These are phyloP conservation scores for Aspergillus floridensis DNA, from an alignment of 2,329 filamentous ascomycete genomes.

Conservation along the genomic window DNA sequence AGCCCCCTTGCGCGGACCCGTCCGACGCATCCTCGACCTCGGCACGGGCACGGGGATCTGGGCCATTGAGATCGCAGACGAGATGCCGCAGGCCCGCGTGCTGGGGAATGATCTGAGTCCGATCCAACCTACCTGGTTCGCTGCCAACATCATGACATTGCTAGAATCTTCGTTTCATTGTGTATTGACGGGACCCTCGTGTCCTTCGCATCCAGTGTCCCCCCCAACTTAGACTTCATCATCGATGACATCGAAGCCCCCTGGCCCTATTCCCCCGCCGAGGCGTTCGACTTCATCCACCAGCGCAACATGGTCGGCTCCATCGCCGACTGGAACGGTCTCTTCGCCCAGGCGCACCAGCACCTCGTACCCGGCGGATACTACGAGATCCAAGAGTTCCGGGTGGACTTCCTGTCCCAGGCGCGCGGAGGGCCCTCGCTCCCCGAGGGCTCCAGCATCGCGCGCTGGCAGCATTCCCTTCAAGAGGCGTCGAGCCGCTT, in stretches of 20 bases:
- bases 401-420: conserved; percentile 21
- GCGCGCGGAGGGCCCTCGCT: conserved; percentile 10
- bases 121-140: conserved; percentile 35
- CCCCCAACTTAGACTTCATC: conserved; percentile 33
- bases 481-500: conserved; percentile 19
- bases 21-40: conserved; percentile 38
- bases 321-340: conserved; percentile 21
- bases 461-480: conserved; percentile 24
- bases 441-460: conserved; percentile 15
- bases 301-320: conserved; percentile 26
- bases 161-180: background rate
- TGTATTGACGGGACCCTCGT: too few species aligned
- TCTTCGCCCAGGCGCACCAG: conserved; percentile 20
- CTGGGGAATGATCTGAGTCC: conserved; percentile 40
- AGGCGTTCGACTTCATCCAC: conserved; percentile 34
- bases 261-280: conserved; percentile 23
- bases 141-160: background rate
- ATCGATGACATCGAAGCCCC: conserved; percentile 33
- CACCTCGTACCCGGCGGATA: conserved; percentile 31
- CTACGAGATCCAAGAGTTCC: conserved; percentile 29
- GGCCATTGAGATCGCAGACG: conserved; percentile 44
- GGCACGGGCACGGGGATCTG: conserved; percentile 46
- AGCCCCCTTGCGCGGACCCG: conserved; percentile 20
- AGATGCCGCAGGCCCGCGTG: conserved; percentile 35
- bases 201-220: conserved; percentile 6